Evolutionary conservation across 257 asterid species (phyloP).

Genomic region (Primulina eburnea): DNA sequence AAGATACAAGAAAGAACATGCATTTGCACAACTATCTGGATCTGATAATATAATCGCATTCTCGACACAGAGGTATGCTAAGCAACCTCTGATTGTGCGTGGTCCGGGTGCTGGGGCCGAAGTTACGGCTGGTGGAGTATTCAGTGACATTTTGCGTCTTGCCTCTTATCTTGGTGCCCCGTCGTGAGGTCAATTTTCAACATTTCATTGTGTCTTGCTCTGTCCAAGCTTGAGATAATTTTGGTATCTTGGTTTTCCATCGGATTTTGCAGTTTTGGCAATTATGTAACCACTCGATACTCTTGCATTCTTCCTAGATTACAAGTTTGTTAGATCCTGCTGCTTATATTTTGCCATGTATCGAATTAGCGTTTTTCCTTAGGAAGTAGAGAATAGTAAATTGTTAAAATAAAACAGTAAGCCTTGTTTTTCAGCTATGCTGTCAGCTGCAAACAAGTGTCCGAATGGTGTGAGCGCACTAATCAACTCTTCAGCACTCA

Average conservation of each 20-base stretch:
- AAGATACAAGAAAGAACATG: slow-evolving; percentile 77
- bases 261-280: slow-evolving; percentile 33
- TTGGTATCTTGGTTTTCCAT: not conserved
- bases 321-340: slow-evolving; percentile 5
- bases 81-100: slow-evolving; percentile 86
- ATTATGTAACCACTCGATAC: slow-evolving; percentile 15
- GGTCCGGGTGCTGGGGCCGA: slow-evolving; percentile 99
- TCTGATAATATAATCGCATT: slow-evolving; percentile 95
- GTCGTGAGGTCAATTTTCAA: slow-evolving; percentile 36
- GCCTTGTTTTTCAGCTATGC: not conserved
- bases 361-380: not conserved
- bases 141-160: slow-evolving; percentile 90
- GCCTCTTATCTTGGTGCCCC: slow-evolving; percentile 98
- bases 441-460: not conserved
- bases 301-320: slow-evolving; percentile 1
- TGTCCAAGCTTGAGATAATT: slow-evolving; percentile 18
- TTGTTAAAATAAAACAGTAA: not conserved
- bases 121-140: slow-evolving; percentile 97
- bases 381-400: not conserved
- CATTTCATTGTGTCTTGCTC: not conserved
- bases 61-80: slow-evolving; percentile 87
- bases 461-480: not conserved
- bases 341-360: not conserved
- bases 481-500: not conserved
- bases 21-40: slow-evolving; percentile 95